These are phyloP conservation scores for Fusarium piperis DNA, from an alignment of 2,329 filamentous ascomycete species.

Conservation along the genomic window DNA sequence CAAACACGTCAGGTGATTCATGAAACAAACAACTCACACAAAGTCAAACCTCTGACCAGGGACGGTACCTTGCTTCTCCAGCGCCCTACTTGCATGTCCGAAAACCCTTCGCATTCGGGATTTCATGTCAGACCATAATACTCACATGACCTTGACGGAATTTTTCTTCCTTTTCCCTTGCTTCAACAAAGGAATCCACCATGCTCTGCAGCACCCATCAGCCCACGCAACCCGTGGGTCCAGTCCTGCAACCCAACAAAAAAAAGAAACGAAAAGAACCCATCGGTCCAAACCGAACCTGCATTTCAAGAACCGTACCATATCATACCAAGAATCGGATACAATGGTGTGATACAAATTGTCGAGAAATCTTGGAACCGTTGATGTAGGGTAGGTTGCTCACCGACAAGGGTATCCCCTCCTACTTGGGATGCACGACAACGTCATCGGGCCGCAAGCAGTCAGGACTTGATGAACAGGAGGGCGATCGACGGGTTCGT, in stretches of 20 bases:
- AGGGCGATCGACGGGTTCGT: conserved; percentile 20
- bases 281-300: background rate
- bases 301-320: background rate
- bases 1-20: background rate
- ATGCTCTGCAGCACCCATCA: background rate
- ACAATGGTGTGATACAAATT: background rate
- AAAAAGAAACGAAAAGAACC: background rate
- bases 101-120: background rate
- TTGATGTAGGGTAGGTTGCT: conserved; percentile 10
- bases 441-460: conserved; percentile 26
- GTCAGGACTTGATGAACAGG: conserved; percentile 17
- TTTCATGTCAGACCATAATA: background rate
- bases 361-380: background rate
- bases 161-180: background rate
- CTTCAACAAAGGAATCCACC: background rate
- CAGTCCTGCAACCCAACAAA: background rate
- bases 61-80: background rate
- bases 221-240: background rate
- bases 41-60: background rate
- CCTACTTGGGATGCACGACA: conserved; percentile 22
- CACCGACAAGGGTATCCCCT: conserved; percentile 10
- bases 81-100: background rate
- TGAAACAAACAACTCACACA: background rate
- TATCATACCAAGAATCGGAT: background rate
- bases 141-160: background rate